These are phyloP conservation scores for Sporothrix humicola DNA, from an alignment of 2,329 filamentous ascomycete species.

Conservation along the genomic window DNA sequence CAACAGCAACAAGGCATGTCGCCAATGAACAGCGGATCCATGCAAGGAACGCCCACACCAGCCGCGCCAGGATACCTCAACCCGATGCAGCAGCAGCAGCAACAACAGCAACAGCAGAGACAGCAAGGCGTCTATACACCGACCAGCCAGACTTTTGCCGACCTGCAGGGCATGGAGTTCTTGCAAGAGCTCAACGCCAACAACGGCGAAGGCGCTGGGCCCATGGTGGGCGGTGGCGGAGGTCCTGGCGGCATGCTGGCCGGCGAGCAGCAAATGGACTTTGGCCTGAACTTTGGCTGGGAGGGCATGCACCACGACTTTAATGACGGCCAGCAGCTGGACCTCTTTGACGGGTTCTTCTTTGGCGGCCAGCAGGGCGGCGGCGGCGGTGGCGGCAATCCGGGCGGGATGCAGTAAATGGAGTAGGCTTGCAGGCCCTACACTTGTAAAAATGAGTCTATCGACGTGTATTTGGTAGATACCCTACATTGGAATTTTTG, in stretches of 20 bases:
- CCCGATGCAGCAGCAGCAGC: slow-evolving; percentile 41
- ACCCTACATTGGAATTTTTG: not conserved
- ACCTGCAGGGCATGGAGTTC: slow-evolving; percentile 61
- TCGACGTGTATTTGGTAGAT: slow-evolving; percentile 24
- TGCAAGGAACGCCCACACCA: slow-evolving; percentile 35
- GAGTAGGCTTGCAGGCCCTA: too few species aligned
- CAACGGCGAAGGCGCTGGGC: slow-evolving; percentile 38
- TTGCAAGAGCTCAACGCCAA: slow-evolving; percentile 51
- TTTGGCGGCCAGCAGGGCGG: slow-evolving; percentile 61
- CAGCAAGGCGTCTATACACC: slow-evolving; percentile 36
- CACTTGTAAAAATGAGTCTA: not conserved
- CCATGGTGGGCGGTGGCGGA: not conserved
- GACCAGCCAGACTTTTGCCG: slow-evolving; percentile 49
- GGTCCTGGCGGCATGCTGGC: slow-evolving; percentile 27
- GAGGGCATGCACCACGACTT: slow-evolving; percentile 68
- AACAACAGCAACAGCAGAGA: slow-evolving; percentile 45
- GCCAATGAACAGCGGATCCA: slow-evolving; percentile 25
- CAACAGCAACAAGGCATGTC: slow-evolving; percentile 33
- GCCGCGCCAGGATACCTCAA: slow-evolving; percentile 23
- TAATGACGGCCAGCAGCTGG: slow-evolving; percentile 63
- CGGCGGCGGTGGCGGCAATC: slow-evolving; percentile 23
- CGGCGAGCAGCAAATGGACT: slow-evolving; percentile 62
- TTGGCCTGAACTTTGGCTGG: slow-evolving; percentile 71
- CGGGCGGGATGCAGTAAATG: slow-evolving; percentile 1
- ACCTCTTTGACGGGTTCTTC: slow-evolving; percentile 76